Base-by-base conservation (phyloP, 208 protist genomes). In the Acanthamoeba healyi region DNA sequence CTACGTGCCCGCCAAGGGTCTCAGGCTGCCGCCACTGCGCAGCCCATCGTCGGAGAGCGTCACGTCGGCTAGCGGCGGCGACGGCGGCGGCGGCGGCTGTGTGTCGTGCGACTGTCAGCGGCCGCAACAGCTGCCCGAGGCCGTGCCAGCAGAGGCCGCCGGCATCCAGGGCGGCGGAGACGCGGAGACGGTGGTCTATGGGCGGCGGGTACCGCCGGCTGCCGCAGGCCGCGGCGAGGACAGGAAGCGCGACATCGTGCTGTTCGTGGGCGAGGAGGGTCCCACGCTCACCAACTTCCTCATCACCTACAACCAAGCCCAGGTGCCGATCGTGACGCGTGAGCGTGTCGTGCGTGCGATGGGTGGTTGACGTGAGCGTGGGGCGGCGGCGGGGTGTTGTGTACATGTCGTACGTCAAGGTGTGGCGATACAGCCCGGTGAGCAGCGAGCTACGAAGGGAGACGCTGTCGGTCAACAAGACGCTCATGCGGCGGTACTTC, bases 221-320 rank as follows among this genome's bases (percentile, higher is more conserved):
- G n/a, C 19, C 65, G 19, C 38, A 3, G 9, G 12, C 17, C 19
- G n/a, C 65, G 15, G 65, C 9, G n/a, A 67, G 4, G 49, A 36
- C 44, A 22, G 63, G 93, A 61, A 93, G 81, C 4, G 34, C 65
- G 34, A 89, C 38, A 93, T 70, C 10, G 79, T 96, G 34, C 24
- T 96, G 32, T 96, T 67, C 61, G 94, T 96, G 49, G 95, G 95
- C n/a, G n/a, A 82, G 29, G 95, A 96, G 86, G 87, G 93, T 32
- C 58, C 93, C 32, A 96, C 95, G 19, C 87, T 96, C 29, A 96
- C 92, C 29, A 96, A 96, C 65, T 77, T 96, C 36, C 74, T 96
- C 40, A 63, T 96, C 40, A 94, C 79, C 84, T 94, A 92, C 92
- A 96, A 92, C 56, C 65, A 95, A 29, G 90, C 79, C 17, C 74